A percentile compares a stretch with the other conserved stretches of the same genome.
These are phyloP conservation scores for Carex kokanica DNA, from an alignment of 176 grass and related monocot genomes.

Conservation along the genomic window DNA sequence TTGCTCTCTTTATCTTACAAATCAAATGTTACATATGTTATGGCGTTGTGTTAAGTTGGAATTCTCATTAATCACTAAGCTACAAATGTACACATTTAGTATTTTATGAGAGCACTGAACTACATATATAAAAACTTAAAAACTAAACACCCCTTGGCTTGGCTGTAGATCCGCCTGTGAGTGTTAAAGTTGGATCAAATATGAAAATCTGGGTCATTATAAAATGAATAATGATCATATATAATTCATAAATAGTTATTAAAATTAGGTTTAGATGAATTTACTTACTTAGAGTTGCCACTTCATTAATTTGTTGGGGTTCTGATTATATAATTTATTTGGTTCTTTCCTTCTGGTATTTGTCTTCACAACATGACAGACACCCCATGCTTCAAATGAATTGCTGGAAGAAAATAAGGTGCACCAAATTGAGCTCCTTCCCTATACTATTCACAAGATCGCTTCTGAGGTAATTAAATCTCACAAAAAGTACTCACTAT, in stretches of 20 bases:
- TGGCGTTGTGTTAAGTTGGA: not conserved
- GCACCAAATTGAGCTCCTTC: conserved; percentile 26
- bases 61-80: too few relatives aligned
- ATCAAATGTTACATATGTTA: not conserved
- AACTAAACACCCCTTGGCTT: too few relatives aligned
- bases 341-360: not conserved
- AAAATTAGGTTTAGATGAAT: not conserved
- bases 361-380: conserved; percentile 1
- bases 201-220: not conserved
- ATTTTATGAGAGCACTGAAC: too few relatives aligned
- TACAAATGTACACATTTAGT: too few relatives aligned
- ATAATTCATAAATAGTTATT: not conserved
- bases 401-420: conserved; percentile 30
- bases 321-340: not conserved
- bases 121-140: too few relatives aligned
- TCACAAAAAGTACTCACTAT: not conserved
- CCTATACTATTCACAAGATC: conserved; percentile 42
- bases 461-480: conserved; percentile 35
- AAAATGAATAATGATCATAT: too few relatives aligned
- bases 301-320: not conserved
- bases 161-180: too few relatives aligned
- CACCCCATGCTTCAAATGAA: conserved; percentile 8
- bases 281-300: not conserved
- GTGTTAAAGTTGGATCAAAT: not conserved
- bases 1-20: not conserved